phyloP scores from a whole-genome alignment of 2,329 filamentous ascomycete species.

The Phoma sp. region DNA sequence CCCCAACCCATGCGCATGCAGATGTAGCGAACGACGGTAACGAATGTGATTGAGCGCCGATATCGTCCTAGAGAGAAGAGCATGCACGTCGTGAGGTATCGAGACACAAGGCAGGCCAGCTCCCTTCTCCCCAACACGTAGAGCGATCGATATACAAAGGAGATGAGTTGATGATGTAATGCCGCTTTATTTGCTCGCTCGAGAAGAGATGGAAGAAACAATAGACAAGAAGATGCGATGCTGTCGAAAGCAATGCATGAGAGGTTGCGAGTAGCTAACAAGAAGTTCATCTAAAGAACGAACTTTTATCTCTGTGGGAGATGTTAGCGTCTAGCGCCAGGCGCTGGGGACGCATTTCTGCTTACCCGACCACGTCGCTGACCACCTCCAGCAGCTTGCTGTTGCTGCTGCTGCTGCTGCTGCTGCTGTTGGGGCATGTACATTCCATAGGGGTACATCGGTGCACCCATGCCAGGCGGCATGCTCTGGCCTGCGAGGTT shows the following conservation, averaged over 20 bases:
- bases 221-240: conserved; percentile 23
- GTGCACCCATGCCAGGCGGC: conserved; percentile 38
- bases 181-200: conserved; percentile 26
- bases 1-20: conserved; percentile 17
- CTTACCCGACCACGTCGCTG: conserved; percentile 62
- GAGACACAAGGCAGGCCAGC: conserved; percentile 41
- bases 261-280: conserved; percentile 3
- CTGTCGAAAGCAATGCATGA: neutral
- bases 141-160: conserved; percentile 26
- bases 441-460: conserved; percentile 60
- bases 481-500: conserved; percentile 51
- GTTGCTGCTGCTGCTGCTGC: conserved; percentile 51
- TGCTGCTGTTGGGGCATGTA: conserved; percentile 54
- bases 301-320: conserved; percentile 36
- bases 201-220: conserved; percentile 24
- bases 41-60: conserved; percentile 11
- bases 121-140: conserved; percentile 39
- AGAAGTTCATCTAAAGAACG: neutral
- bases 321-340: conserved; percentile 30
- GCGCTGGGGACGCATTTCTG: conserved; percentile 31
- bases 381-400: conserved; percentile 53
- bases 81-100: conserved; percentile 38
- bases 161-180: conserved; percentile 26
- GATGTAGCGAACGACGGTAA: conserved; percentile 13
- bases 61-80: conserved; percentile 20